Evolutionary conservation across 306 rosid species (phyloP), one percentile per base, ranked within the genome.

Genomic region (Cajanus cajan): DNA sequence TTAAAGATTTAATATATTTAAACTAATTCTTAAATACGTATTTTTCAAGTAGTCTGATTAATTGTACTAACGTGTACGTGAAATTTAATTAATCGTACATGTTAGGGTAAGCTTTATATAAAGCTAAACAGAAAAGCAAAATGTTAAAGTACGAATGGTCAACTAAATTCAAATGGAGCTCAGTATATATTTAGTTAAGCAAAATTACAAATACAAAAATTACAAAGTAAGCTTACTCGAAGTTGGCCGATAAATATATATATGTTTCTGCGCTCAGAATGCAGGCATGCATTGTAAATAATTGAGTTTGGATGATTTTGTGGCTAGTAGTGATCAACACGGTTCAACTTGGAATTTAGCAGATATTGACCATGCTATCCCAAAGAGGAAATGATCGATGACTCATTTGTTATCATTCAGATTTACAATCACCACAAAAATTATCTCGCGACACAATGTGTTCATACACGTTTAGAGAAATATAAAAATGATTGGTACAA

Each of bases 261-360:
- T 75, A 24, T 80, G 76, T 74, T 81, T 73, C 63, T 62, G 58
- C 71, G 24, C 28, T 78, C 51, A 61, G 50, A 72, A 66, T 72
- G 86, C 83, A 82, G 80, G 86, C 80, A 86, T 57, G 45, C 48
- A 6, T 54, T 13, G 84, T 70, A 79, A 76, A 82, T 62, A 69
- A 78, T 74, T 61, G 50, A 47, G 66, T 70, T 82, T 85, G 88
- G 86, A 85, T 44, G 79, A 85, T 74, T 69, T 74, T 31, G 48
- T 82, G 86, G 82, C 84, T 24, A 85, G 3, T 85, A 78, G 18
- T 74, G 68, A 62, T 54, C 57, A 82, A 74, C 84, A 57, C 68
- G 55, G 24, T 39, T 82, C 86, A 74, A 22, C 31, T 85, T 86
- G 88, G 84, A 82, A 14, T 69, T 69, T 85, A 82, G 80, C 71